Conservation (phyloP, 78 protist species). For the Dictyostelium purpureum region DNA sequence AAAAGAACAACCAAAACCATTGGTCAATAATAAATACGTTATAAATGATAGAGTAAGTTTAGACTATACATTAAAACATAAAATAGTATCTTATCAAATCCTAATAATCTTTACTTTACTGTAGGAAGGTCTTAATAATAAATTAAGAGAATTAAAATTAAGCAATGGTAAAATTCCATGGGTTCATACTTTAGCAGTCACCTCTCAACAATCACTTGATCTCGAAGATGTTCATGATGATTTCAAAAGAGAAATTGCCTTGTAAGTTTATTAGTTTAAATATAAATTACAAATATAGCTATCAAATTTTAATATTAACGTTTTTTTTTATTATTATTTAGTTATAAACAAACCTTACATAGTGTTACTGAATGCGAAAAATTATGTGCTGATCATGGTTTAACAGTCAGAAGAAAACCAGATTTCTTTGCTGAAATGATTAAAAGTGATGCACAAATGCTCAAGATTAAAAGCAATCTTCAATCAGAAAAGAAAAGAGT, state of each 20-base stretch:
- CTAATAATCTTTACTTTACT: not conserved
- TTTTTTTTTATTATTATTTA: not conserved
- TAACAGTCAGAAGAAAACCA: slow-evolving; percentile 63
- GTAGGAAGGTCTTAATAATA: slow-evolving; percentile 29
- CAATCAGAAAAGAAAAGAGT: slow-evolving; percentile 59
- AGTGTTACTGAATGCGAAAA: slow-evolving; percentile 47
- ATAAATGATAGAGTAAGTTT: slow-evolving; percentile 39
- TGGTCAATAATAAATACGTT: slow-evolving; percentile 4
- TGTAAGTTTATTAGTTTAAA: slow-evolving; percentile 50
- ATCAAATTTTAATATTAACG: too few relatives aligned
- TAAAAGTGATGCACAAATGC: slow-evolving; percentile 94
- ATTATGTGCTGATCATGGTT: slow-evolving; percentile 18
- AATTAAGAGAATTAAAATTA: slow-evolving; percentile 33
- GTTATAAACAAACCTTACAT: slow-evolving; percentile 56
- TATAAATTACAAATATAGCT: too few relatives aligned
- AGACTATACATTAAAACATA: not conserved
- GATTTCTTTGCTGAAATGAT: slow-evolving; percentile 97
- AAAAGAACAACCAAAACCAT: not conserved
- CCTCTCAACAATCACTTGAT: not conserved
- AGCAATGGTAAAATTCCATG: slow-evolving; percentile 56
- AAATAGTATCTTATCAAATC: not conserved
- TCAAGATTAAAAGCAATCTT: slow-evolving; percentile 72
- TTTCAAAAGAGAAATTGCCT: slow-evolving; percentile 79
- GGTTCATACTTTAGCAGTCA: slow-evolving; percentile 72
- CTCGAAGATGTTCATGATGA: slow-evolving; percentile 81